phyloP scores from a whole-genome alignment of 2,329 filamentous ascomycete species.

The Fusarium ambrosium region DNA sequence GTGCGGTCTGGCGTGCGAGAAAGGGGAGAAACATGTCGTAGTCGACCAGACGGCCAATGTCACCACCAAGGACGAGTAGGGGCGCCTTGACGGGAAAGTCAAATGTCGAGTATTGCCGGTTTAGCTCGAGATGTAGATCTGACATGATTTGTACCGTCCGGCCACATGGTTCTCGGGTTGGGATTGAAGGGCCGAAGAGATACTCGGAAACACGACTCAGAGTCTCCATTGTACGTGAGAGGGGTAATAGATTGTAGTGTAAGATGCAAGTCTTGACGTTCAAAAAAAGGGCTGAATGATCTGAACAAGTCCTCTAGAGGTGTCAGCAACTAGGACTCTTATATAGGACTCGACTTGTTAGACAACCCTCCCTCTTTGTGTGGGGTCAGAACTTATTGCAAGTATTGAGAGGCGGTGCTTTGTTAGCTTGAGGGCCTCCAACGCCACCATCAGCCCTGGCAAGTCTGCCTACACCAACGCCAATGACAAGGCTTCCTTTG shows the following conservation, averaged over 20 bases:
- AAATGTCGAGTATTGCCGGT: constrained; percentile 58
- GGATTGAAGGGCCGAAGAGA: constrained; percentile 30
- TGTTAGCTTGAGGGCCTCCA: constrained; percentile 37
- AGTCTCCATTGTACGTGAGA: constrained; percentile 23
- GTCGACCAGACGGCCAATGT: constrained; percentile 64
- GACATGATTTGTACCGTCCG: constrained; percentile 57
- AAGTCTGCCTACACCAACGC: constrained; percentile 33
- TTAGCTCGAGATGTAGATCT: constrained; percentile 64
- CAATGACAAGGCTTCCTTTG: background rate
- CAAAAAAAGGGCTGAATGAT: background rate
- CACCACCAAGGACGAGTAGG: constrained; percentile 62
- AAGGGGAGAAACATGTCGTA: constrained; percentile 61
- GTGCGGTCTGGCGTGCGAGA: constrained; percentile 55
- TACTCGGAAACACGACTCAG: constrained; percentile 38
- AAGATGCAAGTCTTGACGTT: background rate
- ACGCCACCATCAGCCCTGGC: constrained; percentile 28
- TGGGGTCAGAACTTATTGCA: constrained; percentile 23
- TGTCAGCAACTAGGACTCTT: constrained; percentile 22
- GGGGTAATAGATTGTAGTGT: background rate
- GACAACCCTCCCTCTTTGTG: constrained; percentile 6
- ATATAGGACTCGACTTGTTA: constrained; percentile 26
- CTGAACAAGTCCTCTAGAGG: background rate
- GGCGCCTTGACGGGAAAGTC: constrained; percentile 57
- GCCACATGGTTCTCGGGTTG: constrained; percentile 34
- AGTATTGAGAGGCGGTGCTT: constrained; percentile 32